Percentiles rank a stretch among this genome's conserved stretches.
These are phyloP conservation scores for Leptodermis oblonga DNA, from an alignment of 257 asterid species.

Conservation along the genomic window DNA sequence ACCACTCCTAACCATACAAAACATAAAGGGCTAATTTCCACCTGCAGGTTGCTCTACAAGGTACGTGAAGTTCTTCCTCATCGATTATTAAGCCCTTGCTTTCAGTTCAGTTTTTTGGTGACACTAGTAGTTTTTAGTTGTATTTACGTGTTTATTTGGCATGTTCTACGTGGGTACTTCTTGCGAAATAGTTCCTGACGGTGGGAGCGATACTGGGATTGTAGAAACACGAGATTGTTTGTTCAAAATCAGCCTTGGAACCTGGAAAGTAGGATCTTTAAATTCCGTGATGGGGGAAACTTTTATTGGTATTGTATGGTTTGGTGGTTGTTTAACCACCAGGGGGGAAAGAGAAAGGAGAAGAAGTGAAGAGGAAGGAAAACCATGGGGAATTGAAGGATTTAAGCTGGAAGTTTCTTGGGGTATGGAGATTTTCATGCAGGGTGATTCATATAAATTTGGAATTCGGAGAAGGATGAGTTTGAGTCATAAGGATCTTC, in stretches of 20 bases:
- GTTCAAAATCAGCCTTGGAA: not conserved
- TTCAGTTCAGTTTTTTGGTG: too few species aligned
- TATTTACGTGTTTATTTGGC: not conserved
- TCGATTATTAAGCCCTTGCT: not conserved
- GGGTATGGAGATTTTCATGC: not conserved
- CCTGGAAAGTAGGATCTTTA: not conserved
- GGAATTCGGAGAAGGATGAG: not conserved
- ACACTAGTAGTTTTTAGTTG: not conserved
- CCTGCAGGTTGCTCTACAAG: constrained; percentile 1
- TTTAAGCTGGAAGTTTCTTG: not conserved
- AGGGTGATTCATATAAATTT: not conserved
- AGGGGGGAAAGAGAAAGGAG: not conserved
- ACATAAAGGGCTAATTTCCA: not conserved
- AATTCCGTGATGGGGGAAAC: not conserved
- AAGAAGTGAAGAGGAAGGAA: not conserved
- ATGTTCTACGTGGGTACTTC: not conserved
- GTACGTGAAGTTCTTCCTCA: not conserved
- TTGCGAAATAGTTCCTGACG: not conserved
- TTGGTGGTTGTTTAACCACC: not conserved
- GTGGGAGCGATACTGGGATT: not conserved
- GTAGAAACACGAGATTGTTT: not conserved
- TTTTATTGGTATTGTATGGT: not conserved
- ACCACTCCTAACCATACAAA: constrained; percentile 1
- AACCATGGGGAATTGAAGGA: not conserved
- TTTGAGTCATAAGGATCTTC: not conserved